Conservation (phyloP, 176 grass and related monocot genomes). For the Microstegium vimineum region DNA sequence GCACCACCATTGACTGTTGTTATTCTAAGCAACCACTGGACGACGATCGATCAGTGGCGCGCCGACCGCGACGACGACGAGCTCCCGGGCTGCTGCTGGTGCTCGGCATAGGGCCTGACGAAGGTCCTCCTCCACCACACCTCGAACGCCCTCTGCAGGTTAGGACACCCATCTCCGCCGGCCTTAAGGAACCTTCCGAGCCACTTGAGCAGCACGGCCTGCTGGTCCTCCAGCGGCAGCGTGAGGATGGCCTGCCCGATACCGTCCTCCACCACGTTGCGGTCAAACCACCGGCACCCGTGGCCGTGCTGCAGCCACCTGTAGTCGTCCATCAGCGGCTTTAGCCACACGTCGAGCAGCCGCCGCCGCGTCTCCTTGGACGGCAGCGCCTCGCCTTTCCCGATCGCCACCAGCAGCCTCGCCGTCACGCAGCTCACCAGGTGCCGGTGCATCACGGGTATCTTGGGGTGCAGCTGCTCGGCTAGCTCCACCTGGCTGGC, state of each 20-base stretch:
- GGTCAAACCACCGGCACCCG: constrained; percentile 62
- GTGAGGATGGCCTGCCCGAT: constrained; percentile 67
- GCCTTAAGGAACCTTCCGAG: constrained; percentile 65
- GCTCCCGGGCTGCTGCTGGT: constrained; percentile 28
- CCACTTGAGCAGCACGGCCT: constrained; percentile 66
- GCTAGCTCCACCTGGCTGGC: constrained; percentile 59
- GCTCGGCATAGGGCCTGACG: constrained; percentile 65
- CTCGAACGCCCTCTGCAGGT: constrained; percentile 89
- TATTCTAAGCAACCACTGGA: background rate
- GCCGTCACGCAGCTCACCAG: constrained; percentile 63
- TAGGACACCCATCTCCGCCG: constrained; percentile 62
- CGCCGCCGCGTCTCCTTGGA: constrained; percentile 50
- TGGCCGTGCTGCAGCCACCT: constrained; percentile 74
- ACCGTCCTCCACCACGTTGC: constrained; percentile 60
- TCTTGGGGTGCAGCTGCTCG: constrained; percentile 41
- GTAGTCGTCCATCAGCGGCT: constrained; percentile 82
- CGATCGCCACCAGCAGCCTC: constrained; percentile 61
- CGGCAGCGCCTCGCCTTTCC: constrained; percentile 60
- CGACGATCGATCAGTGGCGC: constrained; percentile 15
- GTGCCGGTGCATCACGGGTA: constrained; percentile 72
- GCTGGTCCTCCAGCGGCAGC: constrained; percentile 77
- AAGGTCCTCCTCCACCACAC: constrained; percentile 95
- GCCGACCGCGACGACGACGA: background rate
- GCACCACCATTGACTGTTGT: background rate
- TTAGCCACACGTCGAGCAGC: constrained; percentile 70